Evolutionary conservation across 495 filamentous ascomycete species (phyloP).

Genomic region (Cenococcum geophilum): DNA sequence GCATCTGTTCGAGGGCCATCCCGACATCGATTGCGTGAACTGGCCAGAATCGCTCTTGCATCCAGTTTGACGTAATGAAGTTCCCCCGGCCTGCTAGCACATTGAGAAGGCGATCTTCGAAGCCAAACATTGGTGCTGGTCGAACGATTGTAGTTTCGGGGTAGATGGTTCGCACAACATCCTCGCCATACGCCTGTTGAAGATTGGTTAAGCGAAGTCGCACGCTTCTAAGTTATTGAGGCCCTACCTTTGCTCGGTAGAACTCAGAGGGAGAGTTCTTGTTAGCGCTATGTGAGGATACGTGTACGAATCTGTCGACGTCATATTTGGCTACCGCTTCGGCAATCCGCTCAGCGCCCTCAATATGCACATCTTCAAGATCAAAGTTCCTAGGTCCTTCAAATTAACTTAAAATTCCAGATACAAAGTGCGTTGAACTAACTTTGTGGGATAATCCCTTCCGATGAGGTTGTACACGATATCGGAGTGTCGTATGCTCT

Average conservation of each 20-base stretch:
- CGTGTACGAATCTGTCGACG: constrained; percentile 92
- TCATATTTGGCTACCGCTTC: constrained; percentile 98
- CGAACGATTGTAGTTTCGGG: constrained; percentile 97
- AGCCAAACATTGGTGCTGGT: constrained; percentile 88
- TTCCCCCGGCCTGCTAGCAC: constrained; percentile 72
- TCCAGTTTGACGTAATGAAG: constrained; percentile 81
- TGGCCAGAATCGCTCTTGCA: constrained; percentile 86
- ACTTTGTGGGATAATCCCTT: constrained; percentile 94
- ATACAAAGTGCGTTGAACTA: constrained; percentile 33
- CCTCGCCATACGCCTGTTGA: constrained; percentile 51
- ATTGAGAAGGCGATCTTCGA: constrained; percentile 87
- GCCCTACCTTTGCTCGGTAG: constrained; percentile 74
- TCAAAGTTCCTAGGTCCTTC: constrained; percentile 69
- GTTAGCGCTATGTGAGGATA: constrained; percentile 90
- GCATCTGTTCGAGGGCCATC: constrained; percentile 76
- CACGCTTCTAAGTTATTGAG: neutral
- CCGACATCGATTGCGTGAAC: constrained; percentile 81
- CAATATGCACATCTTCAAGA: constrained; percentile 86
- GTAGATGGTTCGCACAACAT: constrained; percentile 81
- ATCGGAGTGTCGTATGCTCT: constrained; percentile 92
- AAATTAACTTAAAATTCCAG: constrained; percentile 29
- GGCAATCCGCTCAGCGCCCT: constrained; percentile 89
- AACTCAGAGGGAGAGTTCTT: constrained; percentile 75
- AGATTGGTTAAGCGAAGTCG: neutral
- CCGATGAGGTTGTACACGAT: constrained; percentile 95